Base-by-base conservation (phyloP, 441 rosid genomes). In the California macrophylla region DNA sequence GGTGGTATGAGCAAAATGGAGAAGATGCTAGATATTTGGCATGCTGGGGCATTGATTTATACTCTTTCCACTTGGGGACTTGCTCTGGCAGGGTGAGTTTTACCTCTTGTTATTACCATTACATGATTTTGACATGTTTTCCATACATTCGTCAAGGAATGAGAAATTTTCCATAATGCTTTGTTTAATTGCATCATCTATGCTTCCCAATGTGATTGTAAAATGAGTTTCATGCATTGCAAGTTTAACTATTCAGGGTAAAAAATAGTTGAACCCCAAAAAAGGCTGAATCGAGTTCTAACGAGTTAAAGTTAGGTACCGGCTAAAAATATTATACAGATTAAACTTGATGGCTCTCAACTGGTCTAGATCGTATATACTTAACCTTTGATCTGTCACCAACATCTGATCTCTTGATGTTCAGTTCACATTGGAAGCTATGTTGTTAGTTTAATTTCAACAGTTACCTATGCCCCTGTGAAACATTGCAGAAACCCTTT, bases 31-130 rank as follows among this genome's bases (percentile, higher is more conserved):
- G 79, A 74, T 78, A 85, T 91, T 75, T 93, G 98, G 97, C 90
- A 89, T 72, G 97, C 91, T 18, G 96, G 97, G 40, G 85, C 78
- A 74, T 71, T 89, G 84, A 88, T 93, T 75, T 91, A 91, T 69
- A 70, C 92, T 4, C 75, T 93, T 20, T 83, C 95, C 61, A 88
- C 96, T 4, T 91, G 95, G 96, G 98, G 97, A 68, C 91, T 93
- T 26, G 89, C 91, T 15, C 65, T 87, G 29, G 74, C 79, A 6
- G 94, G 94, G 94, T 89, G 61, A 67, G 79, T 76, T 77, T 66
- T 23, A 15, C 30, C 26, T 23, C 8, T 54, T 66, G 30, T 69
- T 71, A 42, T 69, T 36, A 21, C 16, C 52, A 15, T 15, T 30
- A 36, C 40, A 2, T 36, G 9, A 36, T 36, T 36, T 36, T 36